A percentile compares a stretch with the other conserved stretches of the same genome.
These are phyloP conservation scores for Pachysandra terminalis DNA, from an alignment of 164 flowering plant genomes.

Conservation along the genomic window DNA sequence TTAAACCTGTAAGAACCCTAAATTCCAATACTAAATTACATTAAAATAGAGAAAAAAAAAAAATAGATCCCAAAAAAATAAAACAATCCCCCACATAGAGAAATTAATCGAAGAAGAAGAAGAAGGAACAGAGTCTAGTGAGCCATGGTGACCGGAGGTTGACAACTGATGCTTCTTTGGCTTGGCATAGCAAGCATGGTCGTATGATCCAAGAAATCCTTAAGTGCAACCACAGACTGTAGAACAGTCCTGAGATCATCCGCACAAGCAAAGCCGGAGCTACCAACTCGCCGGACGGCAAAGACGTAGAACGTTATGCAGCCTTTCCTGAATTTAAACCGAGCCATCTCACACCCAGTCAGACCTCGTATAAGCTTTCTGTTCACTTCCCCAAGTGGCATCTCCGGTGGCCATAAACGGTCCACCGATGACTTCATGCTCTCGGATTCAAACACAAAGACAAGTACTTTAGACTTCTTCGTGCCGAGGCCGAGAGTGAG, in stretches of 20 bases:
- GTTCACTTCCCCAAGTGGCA: conserved; percentile 89
- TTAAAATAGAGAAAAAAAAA: background rate
- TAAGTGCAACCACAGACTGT: conserved; percentile 68
- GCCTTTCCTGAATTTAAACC: conserved; percentile 93
- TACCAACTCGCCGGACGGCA: conserved; percentile 57
- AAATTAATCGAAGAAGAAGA: background rate
- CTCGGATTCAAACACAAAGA: conserved; percentile 79
- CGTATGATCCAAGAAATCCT: conserved; percentile 94
- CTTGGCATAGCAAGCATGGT: conserved; percentile 91
- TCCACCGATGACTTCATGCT: conserved; percentile 48
- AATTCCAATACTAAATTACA: too few species aligned
- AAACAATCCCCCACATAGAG: background rate
- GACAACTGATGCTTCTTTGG: conserved; percentile 52
- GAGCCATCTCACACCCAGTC: conserved; percentile 68
- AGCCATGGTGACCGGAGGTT: conserved; percentile 52
- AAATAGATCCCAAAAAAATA: background rate
- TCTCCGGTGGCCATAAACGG: conserved; percentile 73
- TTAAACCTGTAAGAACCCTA: too few species aligned
- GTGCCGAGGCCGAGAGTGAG: conserved; percentile 94
- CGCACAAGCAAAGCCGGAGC: conserved; percentile 49
- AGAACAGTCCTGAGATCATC: conserved; percentile 70
- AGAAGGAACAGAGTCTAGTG: conserved; percentile 19
- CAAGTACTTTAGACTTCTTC: conserved; percentile 79
- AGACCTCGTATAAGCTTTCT: conserved; percentile 58
- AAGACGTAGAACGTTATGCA: conserved; percentile 87